A percentile compares a stretch with the other conserved stretches of the same genome.
These are phyloP conservation scores for Arachnomyces sp. DNA, from an alignment of 2,329 filamentous ascomycete genomes.

Conservation along the genomic window DNA sequence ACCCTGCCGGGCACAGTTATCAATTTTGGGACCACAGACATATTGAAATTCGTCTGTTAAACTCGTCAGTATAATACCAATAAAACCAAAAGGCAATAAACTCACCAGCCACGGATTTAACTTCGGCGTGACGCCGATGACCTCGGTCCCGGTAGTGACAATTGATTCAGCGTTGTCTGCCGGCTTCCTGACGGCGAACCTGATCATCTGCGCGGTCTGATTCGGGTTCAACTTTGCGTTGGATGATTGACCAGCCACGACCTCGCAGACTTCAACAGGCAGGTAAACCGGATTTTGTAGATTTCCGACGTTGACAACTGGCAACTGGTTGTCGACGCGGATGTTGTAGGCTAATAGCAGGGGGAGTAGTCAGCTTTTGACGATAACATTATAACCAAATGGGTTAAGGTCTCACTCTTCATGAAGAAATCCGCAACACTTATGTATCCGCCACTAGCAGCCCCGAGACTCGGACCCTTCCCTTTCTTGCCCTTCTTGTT, in stretches of 20 bases:
- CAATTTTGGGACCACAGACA: conserved; percentile 41
- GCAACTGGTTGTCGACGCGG: conserved; percentile 34
- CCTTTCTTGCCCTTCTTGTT: conserved; percentile 24
- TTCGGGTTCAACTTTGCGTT: conserved; percentile 49
- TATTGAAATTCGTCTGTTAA: conserved; percentile 48
- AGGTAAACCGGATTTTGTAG: conserved; percentile 52
- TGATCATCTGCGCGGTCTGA: conserved; percentile 62
- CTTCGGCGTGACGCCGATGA: conserved; percentile 49
- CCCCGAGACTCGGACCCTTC: conserved; percentile 21
- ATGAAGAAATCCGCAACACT: conserved; percentile 46
- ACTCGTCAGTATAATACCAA: not conserved
- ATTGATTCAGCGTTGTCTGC: conserved; percentile 60
- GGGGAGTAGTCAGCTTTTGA: not conserved
- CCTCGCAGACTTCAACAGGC: conserved; percentile 56
- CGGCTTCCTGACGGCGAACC: conserved; percentile 61
- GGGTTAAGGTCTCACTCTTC: conserved; percentile 27
- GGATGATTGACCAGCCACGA: conserved; percentile 57
- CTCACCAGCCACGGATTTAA: conserved; percentile 38
- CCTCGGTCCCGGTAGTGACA: conserved; percentile 42
- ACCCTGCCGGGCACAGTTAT: conserved; percentile 67
- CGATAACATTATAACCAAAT: not conserved
- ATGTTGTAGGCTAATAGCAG: conserved; percentile 30
- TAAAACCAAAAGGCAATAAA: conserved; percentile 3
- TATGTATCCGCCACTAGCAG: conserved; percentile 31
- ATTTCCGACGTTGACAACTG: conserved; percentile 60